Conservation (phyloP, 2,329 filamentous ascomycete genomes). For the Alternaria tenuissima region DNA sequence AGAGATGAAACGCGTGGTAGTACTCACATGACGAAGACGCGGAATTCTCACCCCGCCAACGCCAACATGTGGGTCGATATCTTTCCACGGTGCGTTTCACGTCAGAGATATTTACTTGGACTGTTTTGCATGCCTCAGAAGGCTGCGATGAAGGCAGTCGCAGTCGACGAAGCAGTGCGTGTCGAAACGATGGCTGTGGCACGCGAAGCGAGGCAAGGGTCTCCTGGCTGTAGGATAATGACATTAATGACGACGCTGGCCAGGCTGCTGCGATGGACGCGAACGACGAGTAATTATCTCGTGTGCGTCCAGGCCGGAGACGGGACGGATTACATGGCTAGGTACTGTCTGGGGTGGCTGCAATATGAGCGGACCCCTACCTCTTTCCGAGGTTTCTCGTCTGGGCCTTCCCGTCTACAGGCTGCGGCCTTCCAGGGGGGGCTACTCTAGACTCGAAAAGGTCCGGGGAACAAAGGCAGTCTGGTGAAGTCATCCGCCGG, state of each 20-base stretch:
- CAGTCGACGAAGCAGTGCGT: neutral
- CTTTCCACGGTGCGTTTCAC: conserved; percentile 27
- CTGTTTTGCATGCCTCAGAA: conserved; percentile 24
- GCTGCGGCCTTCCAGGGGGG: conserved; percentile 32
- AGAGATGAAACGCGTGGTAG: conserved; percentile 23
- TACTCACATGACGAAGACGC: conserved; percentile 24
- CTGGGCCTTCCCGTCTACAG: conserved; percentile 23
- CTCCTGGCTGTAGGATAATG: neutral
- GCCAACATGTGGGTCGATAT: conserved; percentile 30
- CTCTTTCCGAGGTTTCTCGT: conserved; percentile 22
- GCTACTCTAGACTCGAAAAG: conserved; percentile 10
- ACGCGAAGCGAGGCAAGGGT: conserved; percentile 11
- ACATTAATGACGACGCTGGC: neutral
- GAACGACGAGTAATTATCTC: conserved; percentile 10
- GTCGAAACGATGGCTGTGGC: conserved; percentile 11
- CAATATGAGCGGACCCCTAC: conserved; percentile 12
- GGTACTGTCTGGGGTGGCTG: conserved; percentile 11
- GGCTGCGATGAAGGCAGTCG: conserved; percentile 6
- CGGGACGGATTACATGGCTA: conserved; percentile 8
- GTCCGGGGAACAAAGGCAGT: conserved; percentile 20
- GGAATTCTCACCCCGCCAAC: conserved; percentile 26
- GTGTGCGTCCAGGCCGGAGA: conserved; percentile 5
- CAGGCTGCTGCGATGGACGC: neutral
- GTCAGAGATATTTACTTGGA: conserved; percentile 19
- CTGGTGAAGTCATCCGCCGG: neutral